Conservation (phyloP, 495 filamentous ascomycete genomes). For the Elaphomyces granulatus region DNA sequence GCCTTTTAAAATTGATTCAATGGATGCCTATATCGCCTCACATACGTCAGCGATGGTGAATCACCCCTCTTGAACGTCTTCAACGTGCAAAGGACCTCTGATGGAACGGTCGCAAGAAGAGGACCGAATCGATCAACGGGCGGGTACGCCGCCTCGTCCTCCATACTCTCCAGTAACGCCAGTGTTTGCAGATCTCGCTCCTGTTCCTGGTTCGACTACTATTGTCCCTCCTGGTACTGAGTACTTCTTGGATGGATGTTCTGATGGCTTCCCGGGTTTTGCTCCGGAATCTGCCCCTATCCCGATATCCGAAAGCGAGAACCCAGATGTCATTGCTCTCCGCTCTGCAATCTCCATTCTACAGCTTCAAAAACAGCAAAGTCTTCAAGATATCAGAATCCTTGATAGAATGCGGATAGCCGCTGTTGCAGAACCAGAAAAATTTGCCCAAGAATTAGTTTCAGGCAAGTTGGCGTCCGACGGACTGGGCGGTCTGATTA, state of each 20-base stretch:
- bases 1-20: no score
- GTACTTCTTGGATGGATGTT: neutral
- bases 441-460: conserved; percentile 47
- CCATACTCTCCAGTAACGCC: conserved; percentile 37
- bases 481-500: conserved; percentile 25
- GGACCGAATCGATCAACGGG: conserved; percentile 12
- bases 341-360: conserved; percentile 66
- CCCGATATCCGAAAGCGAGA: conserved; percentile 60
- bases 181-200: conserved; percentile 27
- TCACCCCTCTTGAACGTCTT: no score
- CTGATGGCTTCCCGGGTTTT: conserved; percentile 6
- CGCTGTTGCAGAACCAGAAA: conserved; percentile 52
- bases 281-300: conserved; percentile 38
- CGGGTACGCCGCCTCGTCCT: conserved; percentile 31
- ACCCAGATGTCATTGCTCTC: conserved; percentile 74
- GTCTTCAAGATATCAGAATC: conserved; percentile 50
- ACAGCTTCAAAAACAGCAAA: conserved; percentile 67
- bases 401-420: conserved; percentile 47
- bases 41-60: no score
- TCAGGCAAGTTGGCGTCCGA: conserved; percentile 36
- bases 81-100: no score
- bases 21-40: no score
- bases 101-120: neutral
- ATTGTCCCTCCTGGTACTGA: conserved; percentile 21
- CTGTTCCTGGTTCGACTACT: conserved; percentile 17